Evolutionary conservation across 2,329 filamentous ascomycete species (phyloP), one percentile per base, ranked within the genome.

Genomic region (Davidsoniella eucalypti): DNA sequence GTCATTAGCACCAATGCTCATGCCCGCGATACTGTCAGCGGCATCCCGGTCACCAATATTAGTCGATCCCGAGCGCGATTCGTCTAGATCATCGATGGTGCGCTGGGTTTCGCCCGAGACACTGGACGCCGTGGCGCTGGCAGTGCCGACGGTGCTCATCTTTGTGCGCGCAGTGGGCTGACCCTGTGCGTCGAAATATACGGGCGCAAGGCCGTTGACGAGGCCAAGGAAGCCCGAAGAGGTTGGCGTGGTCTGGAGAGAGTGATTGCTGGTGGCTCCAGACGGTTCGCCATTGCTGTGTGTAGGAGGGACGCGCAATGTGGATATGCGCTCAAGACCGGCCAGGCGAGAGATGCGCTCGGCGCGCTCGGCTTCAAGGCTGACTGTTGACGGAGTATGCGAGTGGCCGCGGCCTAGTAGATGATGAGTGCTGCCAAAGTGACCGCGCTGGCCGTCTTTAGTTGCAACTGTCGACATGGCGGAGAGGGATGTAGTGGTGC

Each of bases 311-410:
- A 76, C 70, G 54, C 84, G 80, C 41, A 82, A 73, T n/a, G 86
- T 84, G 14, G 84, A 81, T 52, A 95, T 81, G 51, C 85, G 80
- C 63, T 94, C 87, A 37, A 95, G 76, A n/a, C 90, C 90, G 10
- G 88, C 85, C 18, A 95, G 79, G 47, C 90, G 87, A 41, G 87
- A 94, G 65, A 96, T 95, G 60, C 90, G 87, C 65, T 95, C 88
- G 55, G 87, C 87, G 57, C 88, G 86, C 65, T 94, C 88, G 55
- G 87, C 87, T 59, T 94, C 88, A 54, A 92, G 79, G 59, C 82
- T 90, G 56, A 76, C 82, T 49, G 77, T 76, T 5, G 76, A 65
- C 57, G 73, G 68, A 58, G 75, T 71, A 60, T 78, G 70, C 59
- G 78, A 65, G 62, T 79, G 68, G 58, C 75, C 69, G 47, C 78